Base-by-base conservation (phyloP, 2,329 filamentous ascomycete species). In the Verticillium dahliae region DNA sequence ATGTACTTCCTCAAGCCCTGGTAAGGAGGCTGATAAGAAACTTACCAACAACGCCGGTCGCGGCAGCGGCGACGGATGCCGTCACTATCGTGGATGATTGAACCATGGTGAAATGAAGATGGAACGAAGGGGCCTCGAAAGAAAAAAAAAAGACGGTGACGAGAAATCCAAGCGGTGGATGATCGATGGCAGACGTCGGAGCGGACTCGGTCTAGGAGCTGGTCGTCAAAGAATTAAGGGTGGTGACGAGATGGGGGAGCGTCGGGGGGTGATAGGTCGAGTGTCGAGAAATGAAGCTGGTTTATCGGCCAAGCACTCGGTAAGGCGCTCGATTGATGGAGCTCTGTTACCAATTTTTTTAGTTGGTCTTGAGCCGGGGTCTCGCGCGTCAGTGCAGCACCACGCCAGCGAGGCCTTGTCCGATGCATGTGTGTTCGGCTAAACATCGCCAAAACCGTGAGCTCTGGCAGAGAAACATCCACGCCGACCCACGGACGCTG, bases 1-100 rank as follows among this genome's bases (percentile, higher is more conserved):
- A 27, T 27, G 6, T 27, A 10, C 22, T 7, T 1, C 45, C n/a
- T 22, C 45, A 11, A 52, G 18, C 45, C 18, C n/a, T 4, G 18
- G n/a, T 2, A 10, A 9, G 10, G 11, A 27, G 7, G 7, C 6
- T 52, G 45, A 52, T 52, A n/a, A 34, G 27, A 34, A 56, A 75
- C 75, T 71, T 81, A 89, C 86, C 85, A 68, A 87, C 70, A 60
- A 87, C 65, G 66, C 83, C 85, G 59, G 85, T 84, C 62, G 84
- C 84, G 67, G 83, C 75, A 58, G 84, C 85, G 70, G 84, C 85
- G 71, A 85, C 81, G 62, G 84, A 84, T 73, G 85, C 83, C 72
- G 84, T 85, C 74, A 85, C 81, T 72, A 87, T 71, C 66, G 80
- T 84, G 65, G 77, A 79, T 65, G 80, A 75, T 73, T 82, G 80